Percentiles rank a stretch among this genome's conserved stretches.
Conservation (phyloP, 495 filamentous ascomycete species). For the Penicillium pulvis region DNA sequence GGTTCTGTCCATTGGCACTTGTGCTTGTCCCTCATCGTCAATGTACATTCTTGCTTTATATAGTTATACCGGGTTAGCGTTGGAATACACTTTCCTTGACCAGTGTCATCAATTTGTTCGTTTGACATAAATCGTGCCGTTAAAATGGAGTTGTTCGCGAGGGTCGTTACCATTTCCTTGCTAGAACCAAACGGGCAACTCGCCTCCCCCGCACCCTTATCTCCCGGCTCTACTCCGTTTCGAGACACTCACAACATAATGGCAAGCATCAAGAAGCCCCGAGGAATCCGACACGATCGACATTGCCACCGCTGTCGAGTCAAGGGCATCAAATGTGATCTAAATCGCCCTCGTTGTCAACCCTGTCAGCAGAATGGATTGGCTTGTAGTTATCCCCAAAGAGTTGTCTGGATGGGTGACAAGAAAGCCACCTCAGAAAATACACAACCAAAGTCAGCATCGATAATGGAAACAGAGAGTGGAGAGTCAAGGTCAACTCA, state of each 20-base stretch:
- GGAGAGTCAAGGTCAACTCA: background rate
- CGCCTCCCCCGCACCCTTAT: constrained; percentile 23
- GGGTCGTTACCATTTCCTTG: background rate
- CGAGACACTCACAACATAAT: constrained; percentile 9
- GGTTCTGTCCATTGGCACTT: background rate
- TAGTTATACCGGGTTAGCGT: background rate
- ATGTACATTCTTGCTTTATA: background rate
- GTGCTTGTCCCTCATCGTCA: background rate
- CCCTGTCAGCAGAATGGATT: constrained; percentile 26
- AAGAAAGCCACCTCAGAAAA: constrained; percentile 10
- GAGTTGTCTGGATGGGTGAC: constrained; percentile 36
- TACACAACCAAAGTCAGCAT: constrained; percentile 11
- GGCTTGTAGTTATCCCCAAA: constrained; percentile 33
- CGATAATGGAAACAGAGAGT: background rate
- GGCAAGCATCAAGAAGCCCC: constrained; percentile 31
- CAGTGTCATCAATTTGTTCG: background rate
- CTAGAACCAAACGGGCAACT: constrained; percentile 14
- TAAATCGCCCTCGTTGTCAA: constrained; percentile 36
- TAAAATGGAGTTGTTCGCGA: background rate
- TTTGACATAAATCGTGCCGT: background rate
- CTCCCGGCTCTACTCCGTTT: constrained; percentile 12
- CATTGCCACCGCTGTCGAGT: constrained; percentile 34
- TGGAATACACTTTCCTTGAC: background rate
- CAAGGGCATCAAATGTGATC: constrained; percentile 35
- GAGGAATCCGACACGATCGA: constrained; percentile 38